Conservation (phyloP, 2,329 filamentous ascomycete species). For the Aspergillus felis region DNA sequence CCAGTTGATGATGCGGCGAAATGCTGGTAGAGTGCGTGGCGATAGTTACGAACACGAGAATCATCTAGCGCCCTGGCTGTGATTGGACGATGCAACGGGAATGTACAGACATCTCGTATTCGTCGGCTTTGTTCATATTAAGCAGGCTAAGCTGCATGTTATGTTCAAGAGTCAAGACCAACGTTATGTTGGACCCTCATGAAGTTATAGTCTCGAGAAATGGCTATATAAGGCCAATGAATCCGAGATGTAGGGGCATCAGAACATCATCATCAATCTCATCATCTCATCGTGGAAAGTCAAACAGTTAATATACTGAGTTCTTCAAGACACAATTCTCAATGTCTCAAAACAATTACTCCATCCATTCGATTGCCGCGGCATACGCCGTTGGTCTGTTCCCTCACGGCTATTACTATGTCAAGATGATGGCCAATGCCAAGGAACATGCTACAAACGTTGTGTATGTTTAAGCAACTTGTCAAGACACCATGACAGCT, state of each 20-base stretch:
- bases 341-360: conserved; percentile 24
- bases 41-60: neutral
- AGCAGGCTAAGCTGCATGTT: neutral
- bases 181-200: neutral
- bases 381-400: conserved; percentile 28
- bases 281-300: neutral
- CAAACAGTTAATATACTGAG: no score
- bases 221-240: neutral
- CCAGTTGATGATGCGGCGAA: neutral
- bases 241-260: neutral
- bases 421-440: conserved; percentile 29
- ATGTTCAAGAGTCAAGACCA: neutral
- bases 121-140: no score
- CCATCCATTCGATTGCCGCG: conserved; percentile 28
- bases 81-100: neutral
- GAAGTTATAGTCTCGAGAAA: neutral
- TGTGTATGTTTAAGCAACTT: conserved; percentile 8
- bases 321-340: neutral
- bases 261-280: neutral
- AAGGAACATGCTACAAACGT: conserved; percentile 27
- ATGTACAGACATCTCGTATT: neutral
- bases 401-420: conserved; percentile 28
- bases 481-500: neutral
- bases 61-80: neutral
- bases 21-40: neutral